These are phyloP conservation scores for Cymbomonas tetramitiformis DNA, from an alignment of 139 green algal species.

Conservation along the genomic window DNA sequence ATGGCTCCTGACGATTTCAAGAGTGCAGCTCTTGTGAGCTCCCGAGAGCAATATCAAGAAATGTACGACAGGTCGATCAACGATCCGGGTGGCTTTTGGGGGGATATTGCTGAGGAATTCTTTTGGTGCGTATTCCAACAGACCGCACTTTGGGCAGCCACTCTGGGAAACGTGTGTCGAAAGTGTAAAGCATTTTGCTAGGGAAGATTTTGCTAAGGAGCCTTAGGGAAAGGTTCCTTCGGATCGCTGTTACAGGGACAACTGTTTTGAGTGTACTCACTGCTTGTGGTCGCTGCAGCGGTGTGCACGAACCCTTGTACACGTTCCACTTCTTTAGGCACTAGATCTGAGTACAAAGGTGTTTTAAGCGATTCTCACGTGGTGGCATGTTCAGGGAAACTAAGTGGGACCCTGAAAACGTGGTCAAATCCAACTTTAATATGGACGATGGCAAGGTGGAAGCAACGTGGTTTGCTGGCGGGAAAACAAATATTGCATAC, in stretches of 20 bases:
- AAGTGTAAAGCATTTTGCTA: neutral
- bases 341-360: neutral
- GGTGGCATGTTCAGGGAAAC: too few relatives aligned
- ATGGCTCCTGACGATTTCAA: too few relatives aligned
- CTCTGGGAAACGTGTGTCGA: slow-evolving; percentile 62
- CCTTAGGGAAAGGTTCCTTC: too few relatives aligned
- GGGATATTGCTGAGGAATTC: slow-evolving; percentile 61
- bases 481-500: slow-evolving; percentile 71
- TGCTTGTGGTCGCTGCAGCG: too few relatives aligned
- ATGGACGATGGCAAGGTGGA: slow-evolving; percentile 47
- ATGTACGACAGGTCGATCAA: slow-evolving; percentile 70
- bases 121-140: too few relatives aligned
- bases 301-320: too few relatives aligned
- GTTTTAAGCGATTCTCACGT: neutral
- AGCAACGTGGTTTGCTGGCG: slow-evolving; percentile 62
- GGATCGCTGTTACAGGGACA: too few relatives aligned
- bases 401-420: slow-evolving; percentile 29
- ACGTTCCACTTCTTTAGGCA: neutral
- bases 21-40: too few relatives aligned
- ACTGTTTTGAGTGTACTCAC: too few relatives aligned
- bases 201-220: too few relatives aligned
- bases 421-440: slow-evolving; percentile 62
- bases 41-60: slow-evolving; percentile 53
- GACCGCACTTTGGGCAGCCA: too few relatives aligned
- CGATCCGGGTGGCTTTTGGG: slow-evolving; percentile 84